Evolutionary conservation across 78 protist species (phyloP), one percentile per base, ranked within the genome.

Genomic region (Guillardia theta): DNA sequence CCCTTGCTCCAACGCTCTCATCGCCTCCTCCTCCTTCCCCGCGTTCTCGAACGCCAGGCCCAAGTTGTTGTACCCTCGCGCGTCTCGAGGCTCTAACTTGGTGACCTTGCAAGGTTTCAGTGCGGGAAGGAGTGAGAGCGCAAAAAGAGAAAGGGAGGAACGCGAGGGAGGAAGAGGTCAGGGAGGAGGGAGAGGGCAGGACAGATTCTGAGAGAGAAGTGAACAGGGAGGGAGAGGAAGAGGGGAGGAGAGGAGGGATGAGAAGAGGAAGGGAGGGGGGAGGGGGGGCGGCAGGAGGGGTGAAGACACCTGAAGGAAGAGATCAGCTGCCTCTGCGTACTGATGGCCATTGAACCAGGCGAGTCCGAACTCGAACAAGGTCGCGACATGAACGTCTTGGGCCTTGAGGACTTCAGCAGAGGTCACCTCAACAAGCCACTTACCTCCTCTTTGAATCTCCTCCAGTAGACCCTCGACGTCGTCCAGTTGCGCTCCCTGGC

Each of bases 41-140:
- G 6, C 70, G 3, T 6, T 24, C 83, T 70, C 83, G 10, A 70
- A 43, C 83, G 83, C 83, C 5, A 70, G 33, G 36, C 36, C 83
- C 36, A 70, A 24, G 83, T 70, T 70, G 83, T 70, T 70, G 83
- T 70, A 70, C 45, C 83, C 83, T 15, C 83, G 83, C 22, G 83
- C 36, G 83, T 70, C 83, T 24, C 46, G n/a, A 12, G 9, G 83
- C 83, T 12, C 83, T 43, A 70, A 15, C 36, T 70, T 43, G 36
- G 41, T 33, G 83, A 70, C 83, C 83, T 70, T 12, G n/a, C n/a
- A n/a, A n/a, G n/a, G n/a, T n/a, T n/a, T n/a, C n/a, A n/a, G n/a
- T 50, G 10, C 58, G 58, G 58, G 58, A 10, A 15, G 58, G 58
- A 50, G 58, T 50, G 58, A 19, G 58, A 15, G 58, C 58, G 58